Evolutionary conservation across 768 basidiomycete species (phyloP).

Genomic region (Gymnopilus junonius): DNA sequence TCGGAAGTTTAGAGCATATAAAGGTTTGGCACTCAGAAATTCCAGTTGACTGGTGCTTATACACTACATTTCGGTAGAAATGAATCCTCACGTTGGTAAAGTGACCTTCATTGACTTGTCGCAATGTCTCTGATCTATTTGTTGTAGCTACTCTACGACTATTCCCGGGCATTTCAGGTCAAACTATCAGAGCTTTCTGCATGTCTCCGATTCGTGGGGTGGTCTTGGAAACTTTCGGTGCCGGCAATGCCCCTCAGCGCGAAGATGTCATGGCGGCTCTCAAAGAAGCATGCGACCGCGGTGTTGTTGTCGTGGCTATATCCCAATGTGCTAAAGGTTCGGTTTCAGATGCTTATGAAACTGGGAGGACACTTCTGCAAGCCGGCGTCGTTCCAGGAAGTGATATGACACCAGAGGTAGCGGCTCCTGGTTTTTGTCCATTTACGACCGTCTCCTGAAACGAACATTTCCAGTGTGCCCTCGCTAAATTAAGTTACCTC

Average conservation of each 20-base stretch:
- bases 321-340: conserved; percentile 89
- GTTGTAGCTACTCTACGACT: conserved; percentile 74
- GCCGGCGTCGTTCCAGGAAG: conserved; percentile 84
- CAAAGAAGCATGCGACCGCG: conserved; percentile 80
- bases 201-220: conserved; percentile 77
- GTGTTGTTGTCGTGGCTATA: conserved; percentile 89
- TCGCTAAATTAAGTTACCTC: conserved; percentile 89
- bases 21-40: conserved; percentile 46
- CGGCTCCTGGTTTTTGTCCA: neutral
- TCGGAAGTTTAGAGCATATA: conserved; percentile 81
- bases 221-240: conserved; percentile 90
- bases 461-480: conserved; percentile 66
- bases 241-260: conserved; percentile 90
- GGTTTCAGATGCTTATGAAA: conserved; percentile 85
- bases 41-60: conserved; percentile 4
- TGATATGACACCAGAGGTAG: conserved; percentile 96
- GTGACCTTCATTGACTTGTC: conserved; percentile 1
- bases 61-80: conserved; percentile 44
- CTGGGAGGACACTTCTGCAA: conserved; percentile 68
- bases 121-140: neutral
- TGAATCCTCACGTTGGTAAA: conserved; percentile 83
- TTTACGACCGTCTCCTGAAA: neutral
- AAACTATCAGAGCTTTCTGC: conserved; percentile 78
- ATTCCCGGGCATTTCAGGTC: conserved; percentile 84
- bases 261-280: conserved; percentile 76